Percentiles rank a stretch among this genome's conserved stretches.
Conservation (phyloP, 805 yeast genomes). For the Cyberlindnera petersonii region DNA sequence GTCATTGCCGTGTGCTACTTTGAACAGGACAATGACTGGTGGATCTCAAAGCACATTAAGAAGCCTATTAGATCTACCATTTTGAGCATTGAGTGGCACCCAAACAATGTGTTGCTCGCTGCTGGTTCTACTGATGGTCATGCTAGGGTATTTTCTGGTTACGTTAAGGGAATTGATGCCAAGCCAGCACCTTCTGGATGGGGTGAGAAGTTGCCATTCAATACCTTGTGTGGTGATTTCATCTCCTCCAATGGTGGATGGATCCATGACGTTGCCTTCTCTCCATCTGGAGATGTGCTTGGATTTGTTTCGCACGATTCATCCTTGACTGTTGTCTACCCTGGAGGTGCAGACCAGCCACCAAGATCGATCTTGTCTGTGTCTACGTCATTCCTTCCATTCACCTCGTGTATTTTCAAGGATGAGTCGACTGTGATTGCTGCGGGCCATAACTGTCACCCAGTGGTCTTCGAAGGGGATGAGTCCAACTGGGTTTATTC, state of each 20-base stretch:
- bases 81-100: slow-evolving; percentile 86
- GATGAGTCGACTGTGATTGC: slow-evolving; percentile 66
- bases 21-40: slow-evolving; percentile 97
- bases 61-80: slow-evolving; percentile 90
- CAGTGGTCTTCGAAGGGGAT: slow-evolving; percentile 75
- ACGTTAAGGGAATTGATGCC: slow-evolving; percentile 79
- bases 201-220: slow-evolving; percentile 96
- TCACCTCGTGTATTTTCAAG: slow-evolving; percentile 68
- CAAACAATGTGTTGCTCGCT: slow-evolving; percentile 82
- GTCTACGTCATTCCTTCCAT: slow-evolving; percentile 72
- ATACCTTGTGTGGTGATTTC: slow-evolving; percentile 81
- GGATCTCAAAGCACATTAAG: slow-evolving; percentile 97
- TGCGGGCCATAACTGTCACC: slow-evolving; percentile 92
- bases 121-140: slow-evolving; percentile 94
- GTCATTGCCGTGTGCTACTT: slow-evolving; percentile 94
- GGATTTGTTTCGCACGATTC: slow-evolving; percentile 88
- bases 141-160: slow-evolving; percentile 84
- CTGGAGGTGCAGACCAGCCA: slow-evolving; percentile 60
- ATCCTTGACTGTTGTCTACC: slow-evolving; percentile 74
- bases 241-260: slow-evolving; percentile 73
- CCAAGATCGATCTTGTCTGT: slow-evolving; percentile 58
- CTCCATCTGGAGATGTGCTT: slow-evolving; percentile 71
- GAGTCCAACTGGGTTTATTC: slow-evolving; percentile 60
- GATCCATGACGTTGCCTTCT: slow-evolving; percentile 88
- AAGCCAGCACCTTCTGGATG: slow-evolving; percentile 80